Evolutionary conservation across 2,329 filamentous ascomycete species (phyloP), one percentile per base, ranked within the genome.

Genomic region (Colletotrichum tanaceti): DNA sequence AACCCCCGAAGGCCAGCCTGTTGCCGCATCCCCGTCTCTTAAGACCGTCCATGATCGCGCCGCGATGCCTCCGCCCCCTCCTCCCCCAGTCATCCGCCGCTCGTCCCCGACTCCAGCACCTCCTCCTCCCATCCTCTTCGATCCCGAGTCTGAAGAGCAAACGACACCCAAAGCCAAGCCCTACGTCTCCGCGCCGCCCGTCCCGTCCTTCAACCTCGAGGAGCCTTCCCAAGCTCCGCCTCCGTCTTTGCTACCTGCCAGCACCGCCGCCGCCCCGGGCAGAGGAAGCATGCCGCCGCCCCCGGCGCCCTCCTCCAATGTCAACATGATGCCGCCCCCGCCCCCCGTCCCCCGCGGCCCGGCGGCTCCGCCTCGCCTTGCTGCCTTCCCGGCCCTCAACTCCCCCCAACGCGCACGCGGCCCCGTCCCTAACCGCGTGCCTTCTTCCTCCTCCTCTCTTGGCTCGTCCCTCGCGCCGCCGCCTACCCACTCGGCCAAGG

Each of bases 101-200:
- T 64, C 60, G 38, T 44, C 65, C 63, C 69, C 62, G 35, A 73
- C 22, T 16, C 32, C 53, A 5, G 1, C 22, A 2, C 4, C 53
- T 10, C 9, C 49, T 3, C 32, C 65, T 1, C 35, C 61, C 49
- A 6, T 41, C 41, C 46, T 65, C 22, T 52, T 73, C 52, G 72
- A 75, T 43, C 73, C 76, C 41, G 77, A 78, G 5, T 77, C 77
- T 41, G 77, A 78, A 7, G 78, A 82, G 54, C 83, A 86, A 64
- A 82, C 82, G 0, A 88, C 87, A 0, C 86, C 87, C 11, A 88
- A 84, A 73, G 85, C 86, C 54, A 70, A 74, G 20, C 75, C 79
- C 0, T 65, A 77, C 20, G 59, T 68, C 6, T 72, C 73, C 16
- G 67, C 73, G 35, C 72, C 73, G 13, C 54, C 75, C 13, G 77